phyloP scores from a whole-genome alignment of 306 rosid species.

The Acacia melanoxylon region DNA sequence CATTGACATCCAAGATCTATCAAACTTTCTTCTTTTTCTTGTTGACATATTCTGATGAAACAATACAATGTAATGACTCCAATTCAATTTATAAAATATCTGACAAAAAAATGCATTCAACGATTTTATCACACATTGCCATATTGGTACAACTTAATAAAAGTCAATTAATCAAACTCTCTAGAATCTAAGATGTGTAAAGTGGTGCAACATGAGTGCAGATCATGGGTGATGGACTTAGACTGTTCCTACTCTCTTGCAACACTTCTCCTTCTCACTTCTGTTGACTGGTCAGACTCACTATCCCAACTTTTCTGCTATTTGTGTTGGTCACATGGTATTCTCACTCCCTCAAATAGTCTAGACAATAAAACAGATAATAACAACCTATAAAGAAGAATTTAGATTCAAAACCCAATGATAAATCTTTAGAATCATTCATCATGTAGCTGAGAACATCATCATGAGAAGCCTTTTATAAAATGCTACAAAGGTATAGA shows the following conservation, averaged over 20 bases:
- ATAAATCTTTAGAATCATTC: background rate
- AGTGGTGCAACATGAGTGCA: background rate
- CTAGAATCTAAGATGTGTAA: background rate
- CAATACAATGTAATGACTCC: background rate
- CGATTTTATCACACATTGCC: background rate
- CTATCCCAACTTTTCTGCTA: background rate
- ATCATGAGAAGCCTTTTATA: background rate
- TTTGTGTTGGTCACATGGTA: background rate
- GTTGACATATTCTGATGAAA: conserved; percentile 2
- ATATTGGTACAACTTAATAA: background rate
- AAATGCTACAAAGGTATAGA: background rate
- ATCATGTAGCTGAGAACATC: background rate
- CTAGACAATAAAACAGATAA: background rate
- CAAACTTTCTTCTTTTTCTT: conserved; percentile 10
- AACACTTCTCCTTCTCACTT: background rate
- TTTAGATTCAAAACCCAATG: background rate
- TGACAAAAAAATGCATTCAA: background rate
- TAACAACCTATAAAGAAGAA: background rate
- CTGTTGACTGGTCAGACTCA: background rate
- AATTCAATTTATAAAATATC: background rate
- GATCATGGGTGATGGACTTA: background rate
- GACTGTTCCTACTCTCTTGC: background rate
- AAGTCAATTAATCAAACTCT: background rate
- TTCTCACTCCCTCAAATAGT: background rate
- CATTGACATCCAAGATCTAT: conserved; percentile 12